A percentile compares a stretch with the other conserved stretches of the same genome.
phyloP scores from a whole-genome alignment of 2,329 filamentous ascomycete species.

The Bisporella sp. region DNA sequence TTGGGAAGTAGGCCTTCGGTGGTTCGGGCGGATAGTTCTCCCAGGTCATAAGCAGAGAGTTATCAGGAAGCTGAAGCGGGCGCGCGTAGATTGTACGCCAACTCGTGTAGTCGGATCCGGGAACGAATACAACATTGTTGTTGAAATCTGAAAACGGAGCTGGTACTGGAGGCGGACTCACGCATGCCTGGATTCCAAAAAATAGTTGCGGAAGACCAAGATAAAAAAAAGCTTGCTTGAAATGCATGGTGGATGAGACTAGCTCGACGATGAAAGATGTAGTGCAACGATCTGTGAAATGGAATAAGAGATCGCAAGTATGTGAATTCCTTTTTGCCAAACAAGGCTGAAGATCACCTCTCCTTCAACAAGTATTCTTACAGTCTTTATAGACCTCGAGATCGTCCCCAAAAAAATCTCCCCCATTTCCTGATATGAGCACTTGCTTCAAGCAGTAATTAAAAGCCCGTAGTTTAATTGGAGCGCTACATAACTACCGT shows the following conservation, averaged over 20 bases:
- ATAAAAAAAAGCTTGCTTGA: background rate
- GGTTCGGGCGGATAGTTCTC: constrained; percentile 39
- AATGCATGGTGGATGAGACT: background rate
- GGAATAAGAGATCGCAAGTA: background rate
- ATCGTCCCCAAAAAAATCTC: background rate
- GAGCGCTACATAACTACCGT: background rate
- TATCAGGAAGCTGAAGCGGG: constrained; percentile 20
- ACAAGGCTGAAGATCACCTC: background rate
- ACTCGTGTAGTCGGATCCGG: background rate
- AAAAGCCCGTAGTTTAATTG: background rate
- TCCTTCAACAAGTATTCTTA: background rate
- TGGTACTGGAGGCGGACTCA: background rate
- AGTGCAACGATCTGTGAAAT: background rate
- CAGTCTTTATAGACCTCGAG: background rate
- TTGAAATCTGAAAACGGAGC: background rate
- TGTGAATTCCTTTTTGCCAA: background rate
- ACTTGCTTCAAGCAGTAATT: background rate
- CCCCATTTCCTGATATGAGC: background rate
- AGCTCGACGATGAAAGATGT: background rate
- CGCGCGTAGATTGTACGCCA: constrained; percentile 15
- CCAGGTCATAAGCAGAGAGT: constrained; percentile 39
- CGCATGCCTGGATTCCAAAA: background rate
- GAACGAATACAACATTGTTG: background rate
- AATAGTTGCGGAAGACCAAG: background rate
- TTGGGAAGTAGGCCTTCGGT: constrained; percentile 45